These are phyloP conservation scores for Exophiala bonariae DNA, from an alignment of 2,329 filamentous ascomycete species.

Conservation along the genomic window DNA sequence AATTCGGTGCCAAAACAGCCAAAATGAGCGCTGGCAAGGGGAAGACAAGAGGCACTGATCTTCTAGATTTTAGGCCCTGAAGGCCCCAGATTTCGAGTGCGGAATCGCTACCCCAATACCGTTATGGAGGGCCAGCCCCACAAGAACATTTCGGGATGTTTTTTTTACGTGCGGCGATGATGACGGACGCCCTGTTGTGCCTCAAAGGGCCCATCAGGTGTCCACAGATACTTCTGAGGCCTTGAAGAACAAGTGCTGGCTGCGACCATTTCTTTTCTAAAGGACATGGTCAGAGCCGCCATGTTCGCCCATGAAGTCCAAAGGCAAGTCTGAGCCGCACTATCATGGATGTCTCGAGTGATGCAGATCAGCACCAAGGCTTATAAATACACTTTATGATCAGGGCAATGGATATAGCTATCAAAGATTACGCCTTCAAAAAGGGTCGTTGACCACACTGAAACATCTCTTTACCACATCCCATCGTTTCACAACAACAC, in stretches of 20 bases:
- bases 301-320: conserved; percentile 27
- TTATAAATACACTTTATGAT: too few relatives aligned
- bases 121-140: too few relatives aligned
- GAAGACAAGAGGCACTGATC: conserved; percentile 67
- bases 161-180: conserved; percentile 20
- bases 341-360: too few relatives aligned
- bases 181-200: conserved; percentile 19
- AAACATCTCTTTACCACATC: too few relatives aligned
- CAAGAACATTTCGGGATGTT: too few relatives aligned
- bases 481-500: too few relatives aligned
- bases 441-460: too few relatives aligned
- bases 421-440: too few relatives aligned
- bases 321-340: conserved; percentile 33
- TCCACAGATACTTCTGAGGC: conserved; percentile 74
- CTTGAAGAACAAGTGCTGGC: conserved; percentile 34
- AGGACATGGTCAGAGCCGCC: conserved; percentile 16
- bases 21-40: conserved; percentile 66
- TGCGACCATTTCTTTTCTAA: conserved; percentile 30
- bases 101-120: too few relatives aligned
- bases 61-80: conserved; percentile 33
- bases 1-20: conserved; percentile 78
- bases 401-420: too few relatives aligned
- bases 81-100: too few relatives aligned
- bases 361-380: too few relatives aligned
- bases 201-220: not conserved